phyloP scores from a whole-genome alignment of 352 stramenopile genomes.

The Thalassiosira livingstoniorum region DNA sequence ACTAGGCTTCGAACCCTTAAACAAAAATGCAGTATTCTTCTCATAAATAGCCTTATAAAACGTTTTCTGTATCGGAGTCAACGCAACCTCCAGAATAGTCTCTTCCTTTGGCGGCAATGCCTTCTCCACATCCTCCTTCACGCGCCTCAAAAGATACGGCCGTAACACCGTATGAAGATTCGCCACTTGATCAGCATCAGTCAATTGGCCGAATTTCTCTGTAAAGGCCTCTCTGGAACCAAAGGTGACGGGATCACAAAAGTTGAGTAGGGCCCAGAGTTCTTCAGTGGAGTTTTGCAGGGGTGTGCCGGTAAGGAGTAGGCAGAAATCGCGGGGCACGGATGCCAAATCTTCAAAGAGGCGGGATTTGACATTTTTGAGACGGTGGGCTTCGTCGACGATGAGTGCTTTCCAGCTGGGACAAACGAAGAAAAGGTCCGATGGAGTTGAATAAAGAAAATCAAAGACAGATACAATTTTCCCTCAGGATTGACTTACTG shows the following conservation, averaged over 20 bases:
- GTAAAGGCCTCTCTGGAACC: constrained; percentile 94
- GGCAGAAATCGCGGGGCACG: constrained; percentile 88
- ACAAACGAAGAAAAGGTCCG: constrained; percentile 8
- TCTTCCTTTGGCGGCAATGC: constrained; percentile 98
- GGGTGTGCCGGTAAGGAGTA: constrained; percentile 96
- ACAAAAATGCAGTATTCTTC: constrained; percentile 84
- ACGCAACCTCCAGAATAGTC: constrained; percentile 97
- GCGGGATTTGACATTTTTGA: constrained; percentile 96
- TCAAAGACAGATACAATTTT: not conserved
- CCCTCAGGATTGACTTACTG: constrained; percentile 69
- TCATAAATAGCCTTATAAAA: constrained; percentile 92
- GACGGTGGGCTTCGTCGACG: constrained; percentile 97
- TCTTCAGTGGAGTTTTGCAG: constrained; percentile 98
- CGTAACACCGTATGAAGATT: constrained; percentile 93
- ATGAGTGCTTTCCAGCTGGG: constrained; percentile 94
- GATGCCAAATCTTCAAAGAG: constrained; percentile 92
- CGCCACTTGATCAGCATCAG: constrained; percentile 92
- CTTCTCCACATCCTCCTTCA: constrained; percentile 99
- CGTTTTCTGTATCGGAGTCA: constrained; percentile 98
- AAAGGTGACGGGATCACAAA: constrained; percentile 92
- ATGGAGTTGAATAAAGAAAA: constrained; percentile 89
- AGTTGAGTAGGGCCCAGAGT: constrained; percentile 97
- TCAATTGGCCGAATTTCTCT: constrained; percentile 88
- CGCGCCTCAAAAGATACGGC: constrained; percentile 94
- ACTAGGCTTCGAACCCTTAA: constrained; percentile 81